Conservation (phyloP, 1,284 basidiomycete species). For the Wallemia mellicola region DNA sequence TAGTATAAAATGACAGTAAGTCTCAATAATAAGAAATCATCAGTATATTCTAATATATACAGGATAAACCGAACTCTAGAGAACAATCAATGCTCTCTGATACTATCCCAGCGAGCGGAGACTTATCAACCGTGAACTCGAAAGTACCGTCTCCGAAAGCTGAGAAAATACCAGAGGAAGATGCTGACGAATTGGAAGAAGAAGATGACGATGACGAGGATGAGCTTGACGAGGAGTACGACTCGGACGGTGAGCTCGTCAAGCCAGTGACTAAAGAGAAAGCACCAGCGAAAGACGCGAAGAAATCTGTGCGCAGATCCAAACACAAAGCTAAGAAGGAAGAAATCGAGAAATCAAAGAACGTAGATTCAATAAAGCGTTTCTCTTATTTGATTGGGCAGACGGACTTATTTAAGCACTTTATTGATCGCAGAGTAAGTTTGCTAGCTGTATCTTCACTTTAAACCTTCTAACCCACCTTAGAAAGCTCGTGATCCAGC, state of each 20-base stretch:
- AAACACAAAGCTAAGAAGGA: slow-evolving; percentile 53
- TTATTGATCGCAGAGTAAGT: slow-evolving; percentile 17
- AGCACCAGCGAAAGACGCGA: background rate
- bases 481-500: slow-evolving; percentile 72
- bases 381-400: slow-evolving; percentile 84
- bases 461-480: too few species aligned
- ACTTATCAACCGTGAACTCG: background rate
- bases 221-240: slow-evolving; percentile 4
- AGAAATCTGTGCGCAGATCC: slow-evolving; percentile 12
- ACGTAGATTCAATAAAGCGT: slow-evolving; percentile 74
- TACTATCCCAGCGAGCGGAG: background rate
- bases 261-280: slow-evolving; percentile 1
- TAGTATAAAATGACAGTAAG: background rate
- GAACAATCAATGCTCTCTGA: background rate
- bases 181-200: slow-evolving; percentile 4
- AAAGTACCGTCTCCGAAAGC: slow-evolving; percentile 1
- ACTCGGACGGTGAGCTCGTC: slow-evolving; percentile 2
- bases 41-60: background rate
- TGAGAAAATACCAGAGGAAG: background rate
- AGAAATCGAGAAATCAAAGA: slow-evolving; percentile 35
- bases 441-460: background rate
- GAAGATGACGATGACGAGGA: slow-evolving; percentile 3
- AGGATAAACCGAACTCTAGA: background rate
- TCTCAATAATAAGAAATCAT: background rate
- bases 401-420: slow-evolving; percentile 84